Evolutionary conservation across 371 early-diverging fungal species (phyloP), one percentile per base, ranked within the genome.

Genomic region (Funneliformis caledonium): DNA sequence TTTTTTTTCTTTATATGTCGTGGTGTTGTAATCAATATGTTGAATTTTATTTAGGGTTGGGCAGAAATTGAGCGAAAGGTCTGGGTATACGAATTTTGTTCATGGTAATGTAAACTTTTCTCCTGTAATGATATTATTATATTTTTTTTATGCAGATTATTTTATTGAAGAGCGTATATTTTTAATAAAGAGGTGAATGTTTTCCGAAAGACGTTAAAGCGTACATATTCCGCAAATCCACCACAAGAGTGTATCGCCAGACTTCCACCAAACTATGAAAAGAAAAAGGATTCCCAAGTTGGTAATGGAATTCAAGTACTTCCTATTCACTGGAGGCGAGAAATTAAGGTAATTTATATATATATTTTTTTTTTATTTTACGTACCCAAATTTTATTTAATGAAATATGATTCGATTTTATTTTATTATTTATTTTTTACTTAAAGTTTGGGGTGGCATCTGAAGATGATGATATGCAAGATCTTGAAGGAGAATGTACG

Each of bases 261-360:
- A 31, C 12, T 72, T n/a, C 42, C 47, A 31, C 33, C 72, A 2
- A 50, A 50, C 26, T 31, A 26, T 14, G 37, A 2, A 3, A 43
- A 6, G 19, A 82, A 82, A 56, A 61, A 82, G 76, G 10, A 65
- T 81, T n/a, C 43, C 72, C 33, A 52, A 78, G 3, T 12, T 42
- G 12, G 78, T 76, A 79, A 91, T 83, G 90, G 94, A 14, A 90
- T 95, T 7, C 95, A 95, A 80, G 90, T 95, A 2, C 83, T 96
- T 12, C 96, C 96, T 14, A 88, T 96, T 3, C 92, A 94, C 77
- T 96, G 96, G 96, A 85, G 95, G 56, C 91, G 92, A 33, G 90
- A 92, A 72, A 89, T 95, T 69, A 87, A 77, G 65, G 77, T 77
- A 50, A 22, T 11, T 61, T 14, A 76, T 43, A 59, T 26, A 26